Evolutionary conservation across 2,329 filamentous ascomycete species (phyloP).

Genomic region (Aspergillus spinulosporus): DNA sequence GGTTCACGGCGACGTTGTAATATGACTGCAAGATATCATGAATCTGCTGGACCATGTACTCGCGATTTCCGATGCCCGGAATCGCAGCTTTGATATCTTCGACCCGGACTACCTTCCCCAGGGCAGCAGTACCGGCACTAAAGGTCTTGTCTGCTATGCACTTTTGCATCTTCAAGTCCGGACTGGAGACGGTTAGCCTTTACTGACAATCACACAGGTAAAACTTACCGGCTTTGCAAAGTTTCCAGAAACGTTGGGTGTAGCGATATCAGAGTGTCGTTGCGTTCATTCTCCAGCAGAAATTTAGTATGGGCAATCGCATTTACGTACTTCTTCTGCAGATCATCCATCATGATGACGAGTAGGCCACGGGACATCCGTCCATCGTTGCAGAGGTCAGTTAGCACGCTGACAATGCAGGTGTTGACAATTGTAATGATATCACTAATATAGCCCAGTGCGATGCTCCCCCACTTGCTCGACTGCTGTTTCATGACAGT

Average conservation of each 20-base stretch:
- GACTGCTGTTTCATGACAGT: slow-evolving; percentile 56
- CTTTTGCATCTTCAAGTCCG: slow-evolving; percentile 1
- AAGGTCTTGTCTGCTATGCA: slow-evolving; percentile 2
- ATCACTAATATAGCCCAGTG: slow-evolving; percentile 53
- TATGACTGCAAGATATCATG: slow-evolving; percentile 62
- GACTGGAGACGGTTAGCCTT: no score
- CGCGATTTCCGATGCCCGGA: slow-evolving; percentile 19
- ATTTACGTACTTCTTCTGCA: background rate
- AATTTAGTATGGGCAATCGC: slow-evolving; percentile 38
- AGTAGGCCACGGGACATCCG: background rate
- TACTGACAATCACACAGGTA: no score
- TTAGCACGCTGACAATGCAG: slow-evolving; percentile 52
- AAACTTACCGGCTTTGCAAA: slow-evolving; percentile 30
- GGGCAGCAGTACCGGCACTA: background rate
- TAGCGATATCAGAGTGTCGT: slow-evolving; percentile 49
- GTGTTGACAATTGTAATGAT: slow-evolving; percentile 54
- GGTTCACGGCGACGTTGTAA: slow-evolving; percentile 61
- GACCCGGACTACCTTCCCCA: slow-evolving; percentile 7
- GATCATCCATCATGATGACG: background rate
- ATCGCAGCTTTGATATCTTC: slow-evolving; percentile 6
- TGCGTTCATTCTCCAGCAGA: slow-evolving; percentile 55
- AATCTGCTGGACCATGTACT: slow-evolving; percentile 47
- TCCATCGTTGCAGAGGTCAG: background rate
- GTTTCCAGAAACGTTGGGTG: slow-evolving; percentile 55
- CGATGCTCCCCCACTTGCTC: slow-evolving; percentile 53